Evolutionary conservation across 23 red algal genomes (phyloP), one percentile per base, ranked within the genome.

Genomic region (Gracilaria domingensis): DNA sequence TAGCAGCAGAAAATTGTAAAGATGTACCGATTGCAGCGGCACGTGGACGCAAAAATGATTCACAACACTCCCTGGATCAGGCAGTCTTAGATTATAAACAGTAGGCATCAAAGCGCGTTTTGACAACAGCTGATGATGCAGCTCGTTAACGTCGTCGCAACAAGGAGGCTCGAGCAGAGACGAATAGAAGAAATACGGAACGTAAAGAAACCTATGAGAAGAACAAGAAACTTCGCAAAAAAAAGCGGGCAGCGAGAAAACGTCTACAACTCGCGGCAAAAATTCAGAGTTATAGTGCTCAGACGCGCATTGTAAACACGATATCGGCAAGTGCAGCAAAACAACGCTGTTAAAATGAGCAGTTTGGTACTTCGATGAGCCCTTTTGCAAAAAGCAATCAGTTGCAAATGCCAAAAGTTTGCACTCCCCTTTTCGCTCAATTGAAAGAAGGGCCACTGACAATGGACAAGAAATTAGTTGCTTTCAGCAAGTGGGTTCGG

Each of bases 271-370:
- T 49, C 18, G 83, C 59, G 14, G 60, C 67, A 50, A 2, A 87
- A 7, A 20, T 71, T 20, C 65, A 72, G 35, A 32, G 32, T 50
- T n/a, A 74, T 25, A 42, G 65, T 18, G 83, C 65, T 6, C 83
- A 87, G 67, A 87, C 83, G 13, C 83, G 29, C 0, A 75, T 71
- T 33, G 60, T 64, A n/a, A 72, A 87, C 57, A 26, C 66, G 29
- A 18, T 14, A 12, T 74, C 17, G 14, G 83, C 83, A 16, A 74
- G 60, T 74, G 83, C 30, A 4, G 14, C 83, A 20, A 16, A 74
- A 0, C 0, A 71, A 33, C 16, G 29, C n/a, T 0, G 66, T 13
- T 64, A 73, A 62, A 24, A 16, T 0, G 83, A 87, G 61, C 83
- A 72, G 44, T 53, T 87, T 32, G 50, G 67, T 20, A 62, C 32